Conservation (phyloP, 1,139 yeast genomes). For the Kazachstania sp. region DNA sequence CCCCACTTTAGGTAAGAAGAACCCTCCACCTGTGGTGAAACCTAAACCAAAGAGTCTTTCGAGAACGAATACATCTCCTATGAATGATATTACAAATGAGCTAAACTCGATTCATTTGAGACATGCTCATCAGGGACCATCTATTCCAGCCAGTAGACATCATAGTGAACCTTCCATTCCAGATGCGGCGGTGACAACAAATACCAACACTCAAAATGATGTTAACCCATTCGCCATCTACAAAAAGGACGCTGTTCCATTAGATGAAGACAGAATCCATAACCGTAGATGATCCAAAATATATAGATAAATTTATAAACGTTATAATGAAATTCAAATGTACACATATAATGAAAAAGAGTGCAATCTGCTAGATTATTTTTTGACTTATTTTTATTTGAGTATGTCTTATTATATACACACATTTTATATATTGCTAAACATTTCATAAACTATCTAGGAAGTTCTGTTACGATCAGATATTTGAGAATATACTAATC, state of each 20-base stretch:
- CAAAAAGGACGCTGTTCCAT: conserved; percentile 33
- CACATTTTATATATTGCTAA: too few relatives aligned
- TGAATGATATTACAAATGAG: conserved; percentile 4
- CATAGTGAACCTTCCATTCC: background rate
- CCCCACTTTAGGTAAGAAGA: conserved; percentile 1
- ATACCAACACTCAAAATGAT: conserved; percentile 8
- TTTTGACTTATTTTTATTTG: background rate
- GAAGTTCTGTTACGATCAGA: too few relatives aligned
- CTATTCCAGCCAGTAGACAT: background rate
- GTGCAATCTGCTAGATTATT: background rate
- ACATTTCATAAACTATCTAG: too few relatives aligned
- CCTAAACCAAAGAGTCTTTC: conserved; percentile 8
- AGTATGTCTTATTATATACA: too few relatives aligned
- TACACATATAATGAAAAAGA: too few relatives aligned
- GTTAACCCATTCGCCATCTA: conserved; percentile 33
- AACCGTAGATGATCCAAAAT: conserved; percentile 3
- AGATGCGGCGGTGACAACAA: background rate
- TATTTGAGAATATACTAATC: too few relatives aligned
- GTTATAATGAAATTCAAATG: too few relatives aligned
- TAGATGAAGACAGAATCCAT: conserved; percentile 28
- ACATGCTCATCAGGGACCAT: background rate
- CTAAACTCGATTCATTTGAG: conserved; percentile 2
- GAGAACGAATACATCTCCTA: background rate
- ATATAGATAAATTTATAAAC: background rate
- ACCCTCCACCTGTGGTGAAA: conserved; percentile 7